phyloP scores from a whole-genome alignment of 1,139 yeast genomes.

The Diutina catenulata region DNA sequence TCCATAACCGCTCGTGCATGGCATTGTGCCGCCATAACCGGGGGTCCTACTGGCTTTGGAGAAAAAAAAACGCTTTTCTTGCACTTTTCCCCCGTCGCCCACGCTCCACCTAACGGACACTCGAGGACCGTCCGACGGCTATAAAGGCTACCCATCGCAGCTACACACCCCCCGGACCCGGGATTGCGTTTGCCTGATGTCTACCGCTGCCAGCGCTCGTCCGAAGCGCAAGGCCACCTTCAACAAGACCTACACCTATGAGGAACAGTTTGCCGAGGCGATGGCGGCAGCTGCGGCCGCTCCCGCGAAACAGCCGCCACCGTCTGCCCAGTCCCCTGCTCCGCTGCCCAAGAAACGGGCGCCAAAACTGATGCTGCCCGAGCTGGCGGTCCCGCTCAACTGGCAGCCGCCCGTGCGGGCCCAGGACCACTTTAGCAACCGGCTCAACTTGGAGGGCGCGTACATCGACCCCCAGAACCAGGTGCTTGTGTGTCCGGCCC shows the following conservation, averaged over 20 bases:
- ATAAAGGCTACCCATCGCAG: no score
- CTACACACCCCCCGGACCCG: no score
- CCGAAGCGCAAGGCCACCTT: constrained; percentile 36
- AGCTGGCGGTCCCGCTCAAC: constrained; percentile 17
- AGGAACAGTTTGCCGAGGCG: constrained; percentile 18
- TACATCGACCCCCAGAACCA: constrained; percentile 21
- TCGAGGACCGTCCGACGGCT: no score
- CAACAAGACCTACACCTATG: constrained; percentile 30
- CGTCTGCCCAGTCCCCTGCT: constrained; percentile 5
- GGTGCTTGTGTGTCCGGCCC: constrained; percentile 25
- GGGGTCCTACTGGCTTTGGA: no score
- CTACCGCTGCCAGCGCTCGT: constrained; percentile 13
- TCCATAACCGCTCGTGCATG: no score
- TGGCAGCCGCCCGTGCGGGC: constrained; percentile 27
- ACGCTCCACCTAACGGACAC: no score
- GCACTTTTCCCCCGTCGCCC: no score
- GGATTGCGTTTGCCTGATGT: neutral
- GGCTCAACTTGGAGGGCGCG: constrained; percentile 23
- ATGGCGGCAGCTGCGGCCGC: neutral
- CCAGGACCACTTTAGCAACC: constrained; percentile 26
- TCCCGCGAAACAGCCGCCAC: neutral
- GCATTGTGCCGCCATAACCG: no score
- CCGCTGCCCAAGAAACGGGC: constrained; percentile 3
- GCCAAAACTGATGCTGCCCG: constrained; percentile 2
- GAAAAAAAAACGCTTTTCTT: no score